phyloP scores from a whole-genome alignment of 2,329 filamentous ascomycete species.

The Monilinia fructicola region DNA sequence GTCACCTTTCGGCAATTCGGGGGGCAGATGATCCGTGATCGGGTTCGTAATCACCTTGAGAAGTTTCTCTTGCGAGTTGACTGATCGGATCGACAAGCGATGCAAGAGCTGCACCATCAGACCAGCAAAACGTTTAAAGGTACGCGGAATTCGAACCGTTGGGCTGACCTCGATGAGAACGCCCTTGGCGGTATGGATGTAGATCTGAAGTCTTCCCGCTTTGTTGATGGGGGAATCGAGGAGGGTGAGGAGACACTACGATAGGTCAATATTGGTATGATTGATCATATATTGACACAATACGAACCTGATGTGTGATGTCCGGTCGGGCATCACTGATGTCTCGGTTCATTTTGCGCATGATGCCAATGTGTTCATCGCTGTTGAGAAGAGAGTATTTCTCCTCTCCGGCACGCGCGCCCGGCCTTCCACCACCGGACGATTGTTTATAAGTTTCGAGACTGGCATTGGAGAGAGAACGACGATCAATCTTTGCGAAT shows the following conservation, averaged over 20 bases:
- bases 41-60: slow-evolving; percentile 97
- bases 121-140: slow-evolving; percentile 98
- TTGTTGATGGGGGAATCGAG: slow-evolving; percentile 99
- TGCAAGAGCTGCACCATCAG: slow-evolving; percentile 98
- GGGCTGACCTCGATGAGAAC: slow-evolving; percentile 97
- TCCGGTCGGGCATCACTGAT: slow-evolving; percentile 97
- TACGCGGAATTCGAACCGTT: slow-evolving; percentile 95
- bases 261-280: slow-evolving; percentile 29
- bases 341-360: slow-evolving; percentile 99
- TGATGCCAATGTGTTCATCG: slow-evolving; percentile 97
- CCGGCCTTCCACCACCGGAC: slow-evolving; percentile 64
- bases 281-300: slow-evolving; percentile 25
- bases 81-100: slow-evolving; percentile 91
- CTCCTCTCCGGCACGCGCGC: slow-evolving; percentile 65
- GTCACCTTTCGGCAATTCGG: slow-evolving; percentile 98
- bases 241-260: slow-evolving; percentile 89
- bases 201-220: slow-evolving; percentile 94
- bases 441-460: slow-evolving; percentile 96
- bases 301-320: slow-evolving; percentile 92
- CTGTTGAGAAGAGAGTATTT: slow-evolving; percentile 98
- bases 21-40: slow-evolving; percentile 89
- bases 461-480: slow-evolving; percentile 94
- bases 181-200: slow-evolving; percentile 96
- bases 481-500: slow-evolving; percentile 87
- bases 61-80: slow-evolving; percentile 95